phyloP scores from a whole-genome alignment of 2,329 filamentous ascomycete species.

The Intubia oerlemansii region DNA sequence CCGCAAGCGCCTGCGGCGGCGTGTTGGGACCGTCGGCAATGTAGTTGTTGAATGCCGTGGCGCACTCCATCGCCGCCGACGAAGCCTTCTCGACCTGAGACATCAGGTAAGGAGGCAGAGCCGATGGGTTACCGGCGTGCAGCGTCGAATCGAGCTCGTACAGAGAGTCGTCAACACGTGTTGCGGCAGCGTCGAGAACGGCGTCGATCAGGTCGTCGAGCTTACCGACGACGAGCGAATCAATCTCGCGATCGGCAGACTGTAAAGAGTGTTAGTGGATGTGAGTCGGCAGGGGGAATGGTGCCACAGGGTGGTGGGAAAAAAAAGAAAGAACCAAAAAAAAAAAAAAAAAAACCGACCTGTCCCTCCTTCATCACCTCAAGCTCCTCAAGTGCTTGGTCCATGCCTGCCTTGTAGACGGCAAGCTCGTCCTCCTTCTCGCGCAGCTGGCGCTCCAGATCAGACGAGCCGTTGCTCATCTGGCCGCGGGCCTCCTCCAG shows the following conservation, averaged over 20 bases:
- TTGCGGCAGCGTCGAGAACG: conserved; percentile 77
- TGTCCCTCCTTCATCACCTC: conserved; percentile 66
- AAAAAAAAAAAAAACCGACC: too few relatives aligned
- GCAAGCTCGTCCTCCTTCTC: conserved; percentile 97
- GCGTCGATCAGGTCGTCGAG: conserved; percentile 97
- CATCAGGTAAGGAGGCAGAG: conserved; percentile 80
- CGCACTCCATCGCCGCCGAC: conserved; percentile 86
- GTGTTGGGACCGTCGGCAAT: conserved; percentile 91
- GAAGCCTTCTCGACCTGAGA: conserved; percentile 97
- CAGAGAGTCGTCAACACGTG: conserved; percentile 84
- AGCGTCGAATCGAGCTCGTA: conserved; percentile 96
- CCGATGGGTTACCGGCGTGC: conserved; percentile 97
- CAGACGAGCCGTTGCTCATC: conserved; percentile 59
- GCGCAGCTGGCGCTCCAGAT: conserved; percentile 64
- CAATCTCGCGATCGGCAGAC: conserved; percentile 76
- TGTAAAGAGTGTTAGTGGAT: conserved; percentile 31
- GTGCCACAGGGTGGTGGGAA: neutral
- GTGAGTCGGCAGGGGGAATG: neutral
- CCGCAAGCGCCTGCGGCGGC: conserved; percentile 25
- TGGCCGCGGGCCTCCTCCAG: conserved; percentile 67
- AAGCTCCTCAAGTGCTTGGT: conserved; percentile 80
- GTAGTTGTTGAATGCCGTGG: conserved; percentile 94
- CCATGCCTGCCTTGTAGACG: conserved; percentile 95
- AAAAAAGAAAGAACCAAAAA: too few relatives aligned
- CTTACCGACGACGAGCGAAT: conserved; percentile 72